Evolutionary conservation across 345 rosid species (phyloP), one percentile per base, ranked within the genome.

Genomic region (Hibiscus syriacus): DNA sequence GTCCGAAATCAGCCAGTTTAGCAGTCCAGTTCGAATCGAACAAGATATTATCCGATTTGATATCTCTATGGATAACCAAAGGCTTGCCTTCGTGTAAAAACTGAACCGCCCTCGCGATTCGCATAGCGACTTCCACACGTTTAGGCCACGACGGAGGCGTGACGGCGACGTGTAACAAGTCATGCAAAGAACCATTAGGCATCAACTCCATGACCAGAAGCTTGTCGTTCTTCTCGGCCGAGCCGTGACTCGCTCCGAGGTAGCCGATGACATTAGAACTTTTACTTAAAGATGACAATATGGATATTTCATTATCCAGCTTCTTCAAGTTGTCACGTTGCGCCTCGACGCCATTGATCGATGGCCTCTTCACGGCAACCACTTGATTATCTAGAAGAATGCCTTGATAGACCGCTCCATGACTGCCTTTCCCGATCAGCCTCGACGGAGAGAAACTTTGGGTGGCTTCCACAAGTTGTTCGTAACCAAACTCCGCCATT

Each of bases 341-440:
- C 55, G 7, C 63, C 69, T 57, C 80, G 16, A 0, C 25, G 13
- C 68, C 71, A 34, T n/a, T 50, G 20, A 61, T 7, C 4, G 80
- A 77, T 1, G 86, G 67, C 70, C 78, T 74, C 67, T 90, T 88
- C n/a, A 90, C 58, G 0, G 97, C 95, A 1, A 87, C 83, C 67
- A 55, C 3, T 25, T 2, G 2, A 50, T 70, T 66, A 22, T 79
- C 59, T 12, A 69, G 45, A 49, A 86, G 78, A 53, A 61, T 30
- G 1, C 72, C 92, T 74, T 73, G 70, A 46, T 82, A 86, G 20
- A 90, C 79, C 1, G 81, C 78, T 25, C 95, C 95, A 50, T 90
- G 97, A 77, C 97, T 90, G 32, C 97, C 95, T 82, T 78, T 88
- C 7, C 97, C 97, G 3, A 90, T 53, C 60, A 90, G 84, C 0